Evolutionary conservation across 768 basidiomycete species (phyloP), one percentile per base, ranked within the genome.

Genomic region (Suillus sp.): DNA sequence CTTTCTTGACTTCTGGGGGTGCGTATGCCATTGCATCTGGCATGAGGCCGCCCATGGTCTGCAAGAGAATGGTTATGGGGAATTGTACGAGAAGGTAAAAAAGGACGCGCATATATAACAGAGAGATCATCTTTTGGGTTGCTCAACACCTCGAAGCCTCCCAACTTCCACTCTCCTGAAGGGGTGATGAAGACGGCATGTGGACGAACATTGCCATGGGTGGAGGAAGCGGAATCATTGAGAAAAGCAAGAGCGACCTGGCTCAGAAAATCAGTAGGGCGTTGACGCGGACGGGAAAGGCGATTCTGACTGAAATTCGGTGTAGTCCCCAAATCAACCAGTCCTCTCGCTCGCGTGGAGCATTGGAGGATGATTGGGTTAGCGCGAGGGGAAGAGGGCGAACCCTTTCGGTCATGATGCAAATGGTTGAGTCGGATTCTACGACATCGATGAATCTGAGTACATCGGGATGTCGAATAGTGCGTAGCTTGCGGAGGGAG

Each of bases 151-250:
- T 99, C 97, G 70, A 99, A 95, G 1, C 96, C 96, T 22, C 93
- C 96, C 9, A 99, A 79, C 71, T 93, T 93, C 97, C 96, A 99
- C 78, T 99, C 97, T 6, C 96, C 93, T 0, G 94, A 92, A 0
- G 90, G 89, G 1, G 96, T 94, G 59, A 97, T 86, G 71, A 97
- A 98, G 63, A 98, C 85, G 1, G 92, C 87, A 62, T 84, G 82
- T n/a, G 84, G 74, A 63, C 86, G 80, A 62, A 96, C 71, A 67
- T 88, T 91, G 25, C 94, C 95, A 68, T 97, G 95, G 0, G 92
- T 92, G 2, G 92, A 93, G 30, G 84, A 77, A 60, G 86, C 90
- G 9, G 92, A 83, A 47, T 93, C 90, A 69, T 99, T 98, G 62
- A 99, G 74, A 76, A 99, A 99, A 2, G 91, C 81, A 45, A 98